Percentiles rank a stretch among this genome's conserved stretches.
Evolutionary conservation across 352 stramenopile genomes (phyloP).

Genomic region (Globisporangium paroecandrum): DNA sequence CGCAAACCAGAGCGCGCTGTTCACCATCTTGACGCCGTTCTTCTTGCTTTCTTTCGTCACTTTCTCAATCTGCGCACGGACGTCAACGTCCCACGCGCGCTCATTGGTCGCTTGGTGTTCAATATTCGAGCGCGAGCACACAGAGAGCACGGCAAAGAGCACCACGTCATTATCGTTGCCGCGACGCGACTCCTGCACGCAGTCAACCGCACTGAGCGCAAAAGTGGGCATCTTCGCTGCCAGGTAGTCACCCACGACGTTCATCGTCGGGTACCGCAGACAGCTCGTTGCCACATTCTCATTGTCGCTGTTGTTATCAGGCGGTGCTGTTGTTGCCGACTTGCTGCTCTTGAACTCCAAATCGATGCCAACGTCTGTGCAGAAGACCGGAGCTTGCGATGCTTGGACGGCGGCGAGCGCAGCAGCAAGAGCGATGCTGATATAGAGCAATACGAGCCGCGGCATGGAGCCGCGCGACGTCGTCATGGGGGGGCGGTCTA

Average conservation of each 20-base stretch:
- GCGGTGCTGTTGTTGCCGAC: constrained; percentile 2
- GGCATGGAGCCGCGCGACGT: constrained; percentile 1
- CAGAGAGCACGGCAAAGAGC: constrained; percentile 30
- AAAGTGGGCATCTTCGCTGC: constrained; percentile 30
- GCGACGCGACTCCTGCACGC: constrained; percentile 31
- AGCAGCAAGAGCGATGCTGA: not conserved
- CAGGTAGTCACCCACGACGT: constrained; percentile 28
- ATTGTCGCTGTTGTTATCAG: constrained; percentile 17
- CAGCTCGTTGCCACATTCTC: constrained; percentile 20
- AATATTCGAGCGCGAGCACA: constrained; percentile 48
- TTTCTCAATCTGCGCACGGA: constrained; percentile 24
- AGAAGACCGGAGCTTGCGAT: constrained; percentile 29
- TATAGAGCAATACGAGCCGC: not conserved
- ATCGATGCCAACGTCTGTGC: constrained; percentile 39
- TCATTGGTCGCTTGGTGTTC: constrained; percentile 23
- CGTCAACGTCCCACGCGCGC: constrained; percentile 23
- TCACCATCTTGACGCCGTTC: constrained; percentile 11
- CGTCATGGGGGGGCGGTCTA: not conserved
- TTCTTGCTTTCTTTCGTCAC: constrained; percentile 2
- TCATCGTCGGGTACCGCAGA: constrained; percentile 35
- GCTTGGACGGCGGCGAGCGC: not conserved
- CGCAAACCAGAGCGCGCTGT: constrained; percentile 27
- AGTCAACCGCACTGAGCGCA: constrained; percentile 42
- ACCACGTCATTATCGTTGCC: constrained; percentile 28
- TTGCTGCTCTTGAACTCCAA: constrained; percentile 31